Evolutionary conservation across 371 early-diverging fungal species (phyloP), one percentile per base, ranked within the genome.

Genomic region (Mucor mucedo): DNA sequence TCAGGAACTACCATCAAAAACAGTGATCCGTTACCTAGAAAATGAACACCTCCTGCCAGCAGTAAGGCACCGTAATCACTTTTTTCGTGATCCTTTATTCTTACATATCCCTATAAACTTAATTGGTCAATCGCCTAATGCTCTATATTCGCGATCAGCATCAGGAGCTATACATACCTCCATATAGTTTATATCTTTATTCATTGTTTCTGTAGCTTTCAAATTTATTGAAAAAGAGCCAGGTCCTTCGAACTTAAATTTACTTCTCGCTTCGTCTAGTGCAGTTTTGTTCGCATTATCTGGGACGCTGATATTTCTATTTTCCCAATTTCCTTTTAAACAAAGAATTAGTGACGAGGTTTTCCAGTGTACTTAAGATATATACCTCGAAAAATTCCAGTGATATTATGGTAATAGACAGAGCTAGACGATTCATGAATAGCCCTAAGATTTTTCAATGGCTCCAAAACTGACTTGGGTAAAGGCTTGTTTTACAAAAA

Each of bases 361-460:
- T 47, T 21, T 47, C 4, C 9, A 21, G n/a, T 47, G 1, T 47
- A 8, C 4, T 6, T 21, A 16, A 47, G 21, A 27, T 53, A 42
- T 27, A 9, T 62, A 79, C 89, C 89, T 74, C 84, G 78, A 57
- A 89, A 86, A 16, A 84, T 76, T 42, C 87, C 88, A 14, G 88
- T 87, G 29, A 87, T 72, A 58, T 89, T 87, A 49, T 83, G 85
- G 55, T 87, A 87, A 60, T 73, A 87, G 48, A 79, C 84, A 6
- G 79, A 69, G 11, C 54, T 58, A 32, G 70, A 58, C 39, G 62
- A 53, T 8, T 53, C 52, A 57, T 70, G 70, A 42, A 72, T 72
- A 13, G 68, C 21, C 62, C 73, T 65, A 5, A 83, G 55, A 21
- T 78, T 63, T 21, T 71, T 38, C 4, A 84, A 47, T 52, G 80